Evolutionary conservation across 805 yeast genomes (phyloP).

Genomic region (Candida sakaeoensis): DNA sequence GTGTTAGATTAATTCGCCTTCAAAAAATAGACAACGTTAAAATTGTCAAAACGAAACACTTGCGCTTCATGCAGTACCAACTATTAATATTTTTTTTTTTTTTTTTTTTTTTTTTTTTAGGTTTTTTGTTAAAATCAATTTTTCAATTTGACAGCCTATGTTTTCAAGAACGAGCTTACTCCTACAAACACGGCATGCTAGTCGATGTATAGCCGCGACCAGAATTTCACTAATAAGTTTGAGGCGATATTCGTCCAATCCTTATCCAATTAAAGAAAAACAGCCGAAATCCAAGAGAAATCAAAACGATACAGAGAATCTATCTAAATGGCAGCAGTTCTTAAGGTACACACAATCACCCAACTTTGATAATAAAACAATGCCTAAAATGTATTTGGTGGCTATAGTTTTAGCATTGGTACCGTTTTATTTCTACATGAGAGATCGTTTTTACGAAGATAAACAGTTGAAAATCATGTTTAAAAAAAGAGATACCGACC

Average conservation of each 20-base stretch:
- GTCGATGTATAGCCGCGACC: background rate
- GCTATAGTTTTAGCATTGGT: conserved; percentile 53
- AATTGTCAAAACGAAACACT: background rate
- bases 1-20: conserved; percentile 3
- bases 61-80: background rate
- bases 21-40: conserved; percentile 1
- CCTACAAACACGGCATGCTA: background rate
- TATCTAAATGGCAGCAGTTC: conserved; percentile 39
- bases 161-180: background rate
- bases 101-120: no score
- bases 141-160: background rate
- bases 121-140: no score
- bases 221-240: background rate
- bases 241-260: conserved; percentile 13
- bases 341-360: conserved; percentile 44
- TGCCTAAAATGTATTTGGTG: conserved; percentile 63
- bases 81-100: background rate
- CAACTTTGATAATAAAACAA: conserved; percentile 51
- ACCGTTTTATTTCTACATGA: conserved; percentile 62
- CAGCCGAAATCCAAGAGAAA: background rate
- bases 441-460: conserved; percentile 63
- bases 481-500: conserved; percentile 35
- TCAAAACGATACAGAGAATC: conserved; percentile 20
- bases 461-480: conserved; percentile 47
- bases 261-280: conserved; percentile 33